These are phyloP conservation scores for Tolypocladium tundrense DNA, from an alignment of 2,329 filamentous ascomycete genomes.

Conservation along the genomic window DNA sequence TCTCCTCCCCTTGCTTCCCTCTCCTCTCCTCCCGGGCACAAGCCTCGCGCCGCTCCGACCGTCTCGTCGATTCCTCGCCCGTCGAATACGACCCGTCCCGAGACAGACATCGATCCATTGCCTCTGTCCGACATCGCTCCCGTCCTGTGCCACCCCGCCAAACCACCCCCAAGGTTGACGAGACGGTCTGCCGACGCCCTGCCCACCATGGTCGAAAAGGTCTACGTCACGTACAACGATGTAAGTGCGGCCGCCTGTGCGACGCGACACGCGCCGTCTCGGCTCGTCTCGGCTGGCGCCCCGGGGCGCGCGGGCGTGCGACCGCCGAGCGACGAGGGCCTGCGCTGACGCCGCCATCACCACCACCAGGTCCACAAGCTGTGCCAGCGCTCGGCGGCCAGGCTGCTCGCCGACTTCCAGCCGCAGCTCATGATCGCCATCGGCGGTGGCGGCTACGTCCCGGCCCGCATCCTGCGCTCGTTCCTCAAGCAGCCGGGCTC, in stretches of 20 bases:
- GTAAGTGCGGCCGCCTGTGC: conserved; percentile 36
- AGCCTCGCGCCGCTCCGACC: neutral
- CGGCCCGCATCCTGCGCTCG: conserved; percentile 90
- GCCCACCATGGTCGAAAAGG: conserved; percentile 66
- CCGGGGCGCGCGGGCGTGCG: neutral
- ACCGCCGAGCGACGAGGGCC: neutral
- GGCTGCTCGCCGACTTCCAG: conserved; percentile 75
- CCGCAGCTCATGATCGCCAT: conserved; percentile 98
- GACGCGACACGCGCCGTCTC: neutral
- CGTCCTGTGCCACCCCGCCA: neutral
- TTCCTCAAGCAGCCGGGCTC: conserved; percentile 84
- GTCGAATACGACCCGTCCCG: neutral
- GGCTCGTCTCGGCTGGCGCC: neutral
- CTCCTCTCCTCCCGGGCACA: neutral
- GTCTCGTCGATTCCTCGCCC: neutral
- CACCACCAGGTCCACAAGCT: conserved; percentile 78
- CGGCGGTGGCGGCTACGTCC: conserved; percentile 93
- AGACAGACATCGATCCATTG: neutral
- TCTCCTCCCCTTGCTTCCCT: neutral
- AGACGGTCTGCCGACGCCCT: neutral
- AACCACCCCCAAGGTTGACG: neutral
- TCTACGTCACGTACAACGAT: conserved; percentile 89
- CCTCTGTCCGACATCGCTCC: neutral
- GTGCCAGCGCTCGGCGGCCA: conserved; percentile 74
- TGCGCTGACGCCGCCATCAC: conserved; percentile 7